These are phyloP conservation scores for Termitomyces sp. DNA, from an alignment of 768 basidiomycete species.

Conservation along the genomic window DNA sequence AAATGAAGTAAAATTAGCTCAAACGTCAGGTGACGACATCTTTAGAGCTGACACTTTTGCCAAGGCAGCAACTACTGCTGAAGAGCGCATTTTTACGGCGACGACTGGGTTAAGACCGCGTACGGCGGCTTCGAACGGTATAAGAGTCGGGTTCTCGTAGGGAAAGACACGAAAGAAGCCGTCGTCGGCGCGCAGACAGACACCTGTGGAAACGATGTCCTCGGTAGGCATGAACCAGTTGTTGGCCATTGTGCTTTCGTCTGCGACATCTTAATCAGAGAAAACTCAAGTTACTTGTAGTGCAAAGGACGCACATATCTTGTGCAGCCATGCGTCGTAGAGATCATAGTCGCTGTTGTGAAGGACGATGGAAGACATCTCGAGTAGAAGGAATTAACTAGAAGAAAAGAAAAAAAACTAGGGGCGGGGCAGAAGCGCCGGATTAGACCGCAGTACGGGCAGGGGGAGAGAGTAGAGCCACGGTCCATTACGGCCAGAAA, in stretches of 20 bases:
- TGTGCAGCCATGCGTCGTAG: constrained; percentile 74
- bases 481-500: not conserved
- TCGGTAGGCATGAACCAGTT: constrained; percentile 81
- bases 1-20: not conserved
- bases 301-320: constrained; percentile 46
- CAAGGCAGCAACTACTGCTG: constrained; percentile 72
- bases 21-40: not conserved
- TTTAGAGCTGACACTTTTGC: constrained; percentile 48
- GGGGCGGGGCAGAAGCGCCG: not conserved
- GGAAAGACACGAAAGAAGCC: constrained; percentile 78
- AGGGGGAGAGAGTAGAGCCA: constrained; percentile 6
- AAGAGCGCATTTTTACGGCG: constrained; percentile 71
- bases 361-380: constrained; percentile 31
- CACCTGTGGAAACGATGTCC: constrained; percentile 66
- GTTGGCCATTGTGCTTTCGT: constrained; percentile 54
- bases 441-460: constrained; percentile 13
- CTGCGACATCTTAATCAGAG: constrained; percentile 24
- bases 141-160: constrained; percentile 68
- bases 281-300: not conserved
- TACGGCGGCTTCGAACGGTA: constrained; percentile 77
- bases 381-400: not conserved
- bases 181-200: constrained; percentile 59
- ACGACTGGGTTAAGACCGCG: constrained; percentile 76
- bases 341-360: constrained; percentile 69
- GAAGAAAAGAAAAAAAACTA: not conserved